These are phyloP conservation scores for Paramecium sexaurelia DNA, from an alignment of 73 alveolate species.

Conservation along the genomic window DNA sequence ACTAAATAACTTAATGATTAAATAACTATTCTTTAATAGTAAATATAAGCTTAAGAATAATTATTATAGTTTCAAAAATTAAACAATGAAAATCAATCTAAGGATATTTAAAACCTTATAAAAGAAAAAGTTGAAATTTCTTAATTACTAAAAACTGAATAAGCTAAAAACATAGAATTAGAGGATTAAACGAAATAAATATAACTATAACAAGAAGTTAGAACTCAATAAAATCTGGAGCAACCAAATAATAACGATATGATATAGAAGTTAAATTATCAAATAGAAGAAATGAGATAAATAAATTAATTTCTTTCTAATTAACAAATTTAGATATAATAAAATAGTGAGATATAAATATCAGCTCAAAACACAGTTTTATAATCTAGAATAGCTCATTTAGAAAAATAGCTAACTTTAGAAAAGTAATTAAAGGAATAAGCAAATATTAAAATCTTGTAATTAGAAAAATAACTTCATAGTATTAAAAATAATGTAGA, in stretches of 20 bases:
- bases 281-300: background rate
- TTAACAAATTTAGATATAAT: background rate
- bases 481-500: background rate
- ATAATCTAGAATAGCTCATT: background rate
- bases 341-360: background rate
- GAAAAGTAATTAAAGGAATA: background rate
- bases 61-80: background rate
- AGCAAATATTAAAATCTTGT: background rate
- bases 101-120: background rate
- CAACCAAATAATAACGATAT: background rate
- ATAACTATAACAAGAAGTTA: background rate
- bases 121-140: background rate
- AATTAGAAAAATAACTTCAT: background rate
- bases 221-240: background rate
- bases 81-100: background rate
- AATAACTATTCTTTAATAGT: background rate
- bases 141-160: background rate
- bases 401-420: background rate
- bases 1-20: background rate
- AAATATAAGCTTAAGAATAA: background rate
- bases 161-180: background rate
- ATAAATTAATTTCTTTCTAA: background rate
- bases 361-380: background rate
- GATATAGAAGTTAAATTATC: background rate
- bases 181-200: background rate